phyloP scores from a whole-genome alignment of 1,139 yeast species.

The Pichia sp. region DNA sequence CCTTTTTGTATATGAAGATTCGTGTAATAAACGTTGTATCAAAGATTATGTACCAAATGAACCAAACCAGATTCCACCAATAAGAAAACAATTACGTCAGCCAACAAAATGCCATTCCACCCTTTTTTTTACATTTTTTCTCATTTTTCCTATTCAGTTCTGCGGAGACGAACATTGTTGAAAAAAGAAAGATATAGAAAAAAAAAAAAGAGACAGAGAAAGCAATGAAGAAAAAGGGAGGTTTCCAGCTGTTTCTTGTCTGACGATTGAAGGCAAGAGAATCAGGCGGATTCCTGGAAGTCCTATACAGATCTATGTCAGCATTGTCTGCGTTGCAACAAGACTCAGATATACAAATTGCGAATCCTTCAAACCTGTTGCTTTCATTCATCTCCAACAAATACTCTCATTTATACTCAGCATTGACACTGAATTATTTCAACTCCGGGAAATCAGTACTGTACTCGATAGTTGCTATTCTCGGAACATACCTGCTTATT shows the following conservation, averaged over 20 bases:
- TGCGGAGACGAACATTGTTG: neutral
- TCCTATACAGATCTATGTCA: conserved; percentile 1
- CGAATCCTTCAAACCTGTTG: neutral
- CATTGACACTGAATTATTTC: neutral
- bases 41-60: neutral
- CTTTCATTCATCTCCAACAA: conserved; percentile 4
- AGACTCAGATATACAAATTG: neutral
- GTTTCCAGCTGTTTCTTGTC: neutral
- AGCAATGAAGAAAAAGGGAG: neutral
- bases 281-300: neutral
- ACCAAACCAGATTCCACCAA: neutral
- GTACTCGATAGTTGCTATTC: neutral
- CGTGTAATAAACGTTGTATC: neutral
- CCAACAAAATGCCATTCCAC: neutral
- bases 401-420: conserved; percentile 1
- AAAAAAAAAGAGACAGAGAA: neutral
- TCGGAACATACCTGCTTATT: conserved; percentile 2
- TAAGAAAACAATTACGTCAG: neutral
- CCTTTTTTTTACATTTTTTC: neutral
- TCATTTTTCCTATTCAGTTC: neutral
- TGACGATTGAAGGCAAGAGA: neutral
- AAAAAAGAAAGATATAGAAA: neutral
- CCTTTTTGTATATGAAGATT: neutral
- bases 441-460: neutral
- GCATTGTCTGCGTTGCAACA: neutral